A percentile compares a stretch with the other conserved stretches of the same genome.
phyloP scores from a whole-genome alignment of 768 basidiomycete species.

The Phanerodontia chrysosporium region DNA sequence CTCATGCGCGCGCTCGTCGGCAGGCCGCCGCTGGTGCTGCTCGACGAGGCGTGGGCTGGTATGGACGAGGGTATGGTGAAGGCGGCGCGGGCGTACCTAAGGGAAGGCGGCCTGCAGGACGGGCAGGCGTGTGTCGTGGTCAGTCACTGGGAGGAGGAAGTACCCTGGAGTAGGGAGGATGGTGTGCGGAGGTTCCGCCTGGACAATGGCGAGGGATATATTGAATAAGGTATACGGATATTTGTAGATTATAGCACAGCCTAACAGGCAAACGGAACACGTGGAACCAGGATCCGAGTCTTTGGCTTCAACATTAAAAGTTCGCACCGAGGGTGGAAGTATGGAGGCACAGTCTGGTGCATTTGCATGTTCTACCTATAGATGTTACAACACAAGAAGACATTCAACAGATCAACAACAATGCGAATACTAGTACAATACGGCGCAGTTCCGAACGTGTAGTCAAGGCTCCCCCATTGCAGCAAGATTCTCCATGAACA shows the following conservation, averaged over 20 bases:
- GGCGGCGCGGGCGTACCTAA: slow-evolving; percentile 59
- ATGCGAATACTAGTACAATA: too few species aligned
- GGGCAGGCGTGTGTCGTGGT: slow-evolving; percentile 81
- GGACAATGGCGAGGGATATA: slow-evolving; percentile 2
- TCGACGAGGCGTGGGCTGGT: slow-evolving; percentile 93
- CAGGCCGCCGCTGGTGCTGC: slow-evolving; percentile 65
- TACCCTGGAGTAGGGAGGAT: slow-evolving; percentile 69
- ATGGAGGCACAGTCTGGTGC: too few species aligned
- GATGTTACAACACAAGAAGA: too few species aligned
- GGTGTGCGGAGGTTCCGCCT: slow-evolving; percentile 40
- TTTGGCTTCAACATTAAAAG: too few species aligned
- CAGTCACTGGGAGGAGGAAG: slow-evolving; percentile 89
- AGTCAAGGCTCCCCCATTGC: too few species aligned
- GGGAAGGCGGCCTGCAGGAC: slow-evolving; percentile 41
- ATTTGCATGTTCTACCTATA: too few species aligned
- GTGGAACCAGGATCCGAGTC: neutral
- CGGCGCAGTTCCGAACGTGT: too few species aligned
- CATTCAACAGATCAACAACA: too few species aligned
- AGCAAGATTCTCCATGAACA: too few species aligned
- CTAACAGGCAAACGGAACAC: too few species aligned
- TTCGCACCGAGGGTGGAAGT: too few species aligned
- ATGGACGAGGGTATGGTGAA: slow-evolving; percentile 81
- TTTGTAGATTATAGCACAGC: neutral
- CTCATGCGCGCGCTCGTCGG: slow-evolving; percentile 84
- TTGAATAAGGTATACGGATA: neutral